These are phyloP conservation scores for Earliella scabrosa DNA, from an alignment of 1,284 basidiomycete genomes.

Conservation along the genomic window DNA sequence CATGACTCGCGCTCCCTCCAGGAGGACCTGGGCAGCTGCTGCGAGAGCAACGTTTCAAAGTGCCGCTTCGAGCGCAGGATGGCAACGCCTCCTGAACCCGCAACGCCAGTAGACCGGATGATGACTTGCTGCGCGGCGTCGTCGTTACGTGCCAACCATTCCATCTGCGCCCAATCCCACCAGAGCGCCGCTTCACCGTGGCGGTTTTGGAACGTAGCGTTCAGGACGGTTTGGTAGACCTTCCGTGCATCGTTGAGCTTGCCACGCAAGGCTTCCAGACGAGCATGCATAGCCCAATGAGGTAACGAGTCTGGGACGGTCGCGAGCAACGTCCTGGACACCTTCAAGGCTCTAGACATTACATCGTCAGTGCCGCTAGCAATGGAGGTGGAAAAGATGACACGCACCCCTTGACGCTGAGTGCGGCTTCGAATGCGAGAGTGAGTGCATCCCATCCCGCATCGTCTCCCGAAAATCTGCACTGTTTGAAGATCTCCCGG, in stretches of 20 bases:
- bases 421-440: constrained; percentile 69
- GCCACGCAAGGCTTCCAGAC: constrained; percentile 75
- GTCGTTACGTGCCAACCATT: constrained; percentile 69
- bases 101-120: constrained; percentile 55
- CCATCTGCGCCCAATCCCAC: constrained; percentile 92
- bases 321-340: constrained; percentile 75
- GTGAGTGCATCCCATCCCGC: constrained; percentile 65
- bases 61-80: constrained; percentile 62
- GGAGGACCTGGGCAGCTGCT: constrained; percentile 23
- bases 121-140: constrained; percentile 57
- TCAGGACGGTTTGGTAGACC: constrained; percentile 76
- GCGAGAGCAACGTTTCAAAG: constrained; percentile 51
- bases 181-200: constrained; percentile 60
- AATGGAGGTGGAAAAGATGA: constrained; percentile 4
- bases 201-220: constrained; percentile 42
- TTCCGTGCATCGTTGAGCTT: constrained; percentile 79
- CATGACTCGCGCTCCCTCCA: constrained; percentile 66
- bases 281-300: constrained; percentile 85
- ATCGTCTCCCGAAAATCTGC: constrained; percentile 52
- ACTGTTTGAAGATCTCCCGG: constrained; percentile 59
- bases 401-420: constrained; percentile 63
- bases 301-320: constrained; percentile 64
- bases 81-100: constrained; percentile 54
- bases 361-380: constrained; percentile 10
- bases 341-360: constrained; percentile 71